These are phyloP conservation scores for Lepidium africanum DNA, from an alignment of 345 rosid species.

Conservation along the genomic window DNA sequence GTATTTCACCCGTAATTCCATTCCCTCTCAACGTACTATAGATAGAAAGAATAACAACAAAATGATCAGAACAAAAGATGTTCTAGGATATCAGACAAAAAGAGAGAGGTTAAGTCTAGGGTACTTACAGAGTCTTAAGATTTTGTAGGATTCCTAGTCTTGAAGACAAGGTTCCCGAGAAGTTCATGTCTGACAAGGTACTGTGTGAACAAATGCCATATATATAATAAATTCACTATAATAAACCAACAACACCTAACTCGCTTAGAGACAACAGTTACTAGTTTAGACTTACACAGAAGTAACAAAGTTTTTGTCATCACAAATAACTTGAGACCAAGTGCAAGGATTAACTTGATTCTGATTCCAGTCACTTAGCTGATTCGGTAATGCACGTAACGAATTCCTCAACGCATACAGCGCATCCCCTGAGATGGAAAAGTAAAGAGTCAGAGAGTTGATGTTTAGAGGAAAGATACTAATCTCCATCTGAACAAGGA, in stretches of 20 bases:
- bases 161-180: conserved; percentile 71
- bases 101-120: background rate
- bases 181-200: conserved; percentile 69
- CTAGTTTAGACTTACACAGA: conserved; percentile 60
- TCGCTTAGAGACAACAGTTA: background rate
- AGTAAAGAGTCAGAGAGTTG: background rate
- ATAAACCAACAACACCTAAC: background rate
- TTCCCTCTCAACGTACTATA: conserved; percentile 85
- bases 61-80: background rate
- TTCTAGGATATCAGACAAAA: background rate
- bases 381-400: conserved; percentile 38
- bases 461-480: background rate
- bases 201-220: conserved; percentile 36
- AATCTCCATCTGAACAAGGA: background rate
- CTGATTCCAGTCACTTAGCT: conserved; percentile 74
- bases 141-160: conserved; percentile 50
- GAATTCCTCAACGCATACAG: conserved; percentile 47
- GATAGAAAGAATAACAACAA: background rate
- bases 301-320: conserved; percentile 37
- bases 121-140: conserved; percentile 71
- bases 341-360: conserved; percentile 88
- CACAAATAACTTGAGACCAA: conserved; percentile 78
- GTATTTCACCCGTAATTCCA: conserved; percentile 82
- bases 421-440: conserved; percentile 62
- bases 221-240: background rate